These are phyloP conservation scores for Cicer yamashitae DNA, from an alignment of 306 rosid species.

Conservation along the genomic window DNA sequence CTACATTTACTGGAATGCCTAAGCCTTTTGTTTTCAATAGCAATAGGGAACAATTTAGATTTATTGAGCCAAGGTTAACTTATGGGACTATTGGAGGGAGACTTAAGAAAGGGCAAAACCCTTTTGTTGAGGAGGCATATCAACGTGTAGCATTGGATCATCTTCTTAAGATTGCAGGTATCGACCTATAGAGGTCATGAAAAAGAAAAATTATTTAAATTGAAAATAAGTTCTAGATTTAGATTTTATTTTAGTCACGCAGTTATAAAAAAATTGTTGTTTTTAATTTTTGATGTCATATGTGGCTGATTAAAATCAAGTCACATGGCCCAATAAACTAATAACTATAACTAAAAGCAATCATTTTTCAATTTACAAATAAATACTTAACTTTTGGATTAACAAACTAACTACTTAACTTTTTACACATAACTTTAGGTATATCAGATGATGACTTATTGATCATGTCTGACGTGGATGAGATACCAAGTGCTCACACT, in stretches of 20 bases:
- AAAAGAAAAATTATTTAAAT: no score
- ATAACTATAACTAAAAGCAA: no score
- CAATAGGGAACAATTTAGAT: constrained; percentile 63
- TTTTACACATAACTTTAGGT: constrained; percentile 42
- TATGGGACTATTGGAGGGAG: constrained; percentile 84
- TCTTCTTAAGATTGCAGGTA: constrained; percentile 86
- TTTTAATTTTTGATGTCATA: no score
- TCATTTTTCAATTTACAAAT: no score
- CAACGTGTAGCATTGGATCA: constrained; percentile 91
- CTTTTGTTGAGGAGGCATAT: constrained; percentile 91
- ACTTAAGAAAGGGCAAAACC: constrained; percentile 84
- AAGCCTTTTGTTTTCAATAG: constrained; percentile 73
- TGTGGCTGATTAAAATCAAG: no score
- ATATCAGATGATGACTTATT: constrained; percentile 92
- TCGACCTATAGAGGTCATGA: no score
- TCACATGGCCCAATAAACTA: no score
- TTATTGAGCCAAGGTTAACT: constrained; percentile 75
- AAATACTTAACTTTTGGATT: no score
- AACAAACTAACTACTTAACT: no score
- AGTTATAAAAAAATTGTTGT: no score
- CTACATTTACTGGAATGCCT: constrained; percentile 83
- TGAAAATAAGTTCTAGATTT: no score
- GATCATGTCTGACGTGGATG: constrained; percentile 88
- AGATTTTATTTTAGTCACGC: no score
- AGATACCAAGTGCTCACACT: constrained; percentile 29